phyloP scores from a whole-genome alignment of 2,329 filamentous ascomycete species.

The Apiospora sp. region DNA sequence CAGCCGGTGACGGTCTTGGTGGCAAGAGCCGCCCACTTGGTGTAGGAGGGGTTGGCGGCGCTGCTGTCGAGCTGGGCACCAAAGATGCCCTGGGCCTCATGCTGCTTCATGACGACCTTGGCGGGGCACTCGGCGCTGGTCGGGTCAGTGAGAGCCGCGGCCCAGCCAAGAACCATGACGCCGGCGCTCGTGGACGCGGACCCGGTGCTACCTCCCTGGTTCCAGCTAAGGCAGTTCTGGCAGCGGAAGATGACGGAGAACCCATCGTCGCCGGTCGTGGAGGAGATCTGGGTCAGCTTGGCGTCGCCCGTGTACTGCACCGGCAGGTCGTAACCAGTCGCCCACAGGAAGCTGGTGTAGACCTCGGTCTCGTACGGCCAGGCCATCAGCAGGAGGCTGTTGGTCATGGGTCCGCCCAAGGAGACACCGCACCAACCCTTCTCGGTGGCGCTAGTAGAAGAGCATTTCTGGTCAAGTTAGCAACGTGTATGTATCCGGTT shows the following conservation, averaged over 20 bases:
- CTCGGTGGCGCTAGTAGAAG: slow-evolving; percentile 51
- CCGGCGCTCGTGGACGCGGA: slow-evolving; percentile 54
- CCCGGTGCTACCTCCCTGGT: slow-evolving; percentile 54
- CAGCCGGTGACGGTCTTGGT: slow-evolving; percentile 48
- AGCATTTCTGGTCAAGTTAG: slow-evolving; percentile 49
- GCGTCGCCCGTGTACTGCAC: slow-evolving; percentile 68
- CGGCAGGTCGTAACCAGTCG: slow-evolving; percentile 66
- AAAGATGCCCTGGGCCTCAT: slow-evolving; percentile 65
- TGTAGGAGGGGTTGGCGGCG: slow-evolving; percentile 50
- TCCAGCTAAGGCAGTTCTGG: slow-evolving; percentile 62
- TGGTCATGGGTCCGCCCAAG: slow-evolving; percentile 64
- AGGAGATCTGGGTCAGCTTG: slow-evolving; percentile 66
- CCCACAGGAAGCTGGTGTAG: slow-evolving; percentile 65
- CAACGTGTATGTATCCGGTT: neutral
- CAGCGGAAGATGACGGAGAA: slow-evolving; percentile 74
- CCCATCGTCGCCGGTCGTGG: slow-evolving; percentile 62
- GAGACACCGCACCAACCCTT: slow-evolving; percentile 67
- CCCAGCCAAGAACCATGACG: slow-evolving; percentile 62
- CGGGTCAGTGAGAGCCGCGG: slow-evolving; percentile 55
- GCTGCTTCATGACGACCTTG: slow-evolving; percentile 57
- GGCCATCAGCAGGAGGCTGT: slow-evolving; percentile 64
- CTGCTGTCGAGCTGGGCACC: slow-evolving; percentile 50
- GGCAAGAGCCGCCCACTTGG: slow-evolving; percentile 53
- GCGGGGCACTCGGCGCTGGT: slow-evolving; percentile 51
- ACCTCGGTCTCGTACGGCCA: slow-evolving; percentile 63